These are phyloP conservation scores for Diophrys sp. DNA, from an alignment of 73 alveolate species.

Conservation along the genomic window DNA sequence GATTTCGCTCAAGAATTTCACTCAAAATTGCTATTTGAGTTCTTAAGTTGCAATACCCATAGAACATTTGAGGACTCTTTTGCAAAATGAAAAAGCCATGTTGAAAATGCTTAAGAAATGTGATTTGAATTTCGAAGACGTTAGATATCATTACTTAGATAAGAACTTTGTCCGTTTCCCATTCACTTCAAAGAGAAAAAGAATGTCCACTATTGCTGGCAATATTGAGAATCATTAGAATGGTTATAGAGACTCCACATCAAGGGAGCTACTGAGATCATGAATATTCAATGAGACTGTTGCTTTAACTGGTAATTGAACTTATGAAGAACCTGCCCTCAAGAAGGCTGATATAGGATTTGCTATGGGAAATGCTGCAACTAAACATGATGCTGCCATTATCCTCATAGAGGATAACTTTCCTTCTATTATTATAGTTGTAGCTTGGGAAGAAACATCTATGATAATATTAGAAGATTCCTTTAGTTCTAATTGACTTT, in stretches of 20 bases:
- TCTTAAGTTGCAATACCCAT: slow-evolving; percentile 39
- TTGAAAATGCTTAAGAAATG: slow-evolving; percentile 28
- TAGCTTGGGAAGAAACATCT: slow-evolving; percentile 79
- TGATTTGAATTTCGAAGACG: slow-evolving; percentile 12
- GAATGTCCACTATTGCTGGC: slow-evolving; percentile 81
- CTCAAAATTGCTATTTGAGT: slow-evolving; percentile 13
- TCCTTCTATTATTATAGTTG: slow-evolving; percentile 79
- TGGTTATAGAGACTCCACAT: slow-evolving; percentile 61
- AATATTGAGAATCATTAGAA: slow-evolving; percentile 42
- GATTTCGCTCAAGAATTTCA: slow-evolving; percentile 15
- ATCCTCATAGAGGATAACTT: slow-evolving; percentile 70
- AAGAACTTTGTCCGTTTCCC: slow-evolving; percentile 65
- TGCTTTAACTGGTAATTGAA: slow-evolving; percentile 88
- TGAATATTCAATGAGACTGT: slow-evolving; percentile 74
- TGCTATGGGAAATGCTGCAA: slow-evolving; percentile 86
- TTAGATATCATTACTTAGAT: slow-evolving; percentile 36
- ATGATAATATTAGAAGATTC: slow-evolving; percentile 82
- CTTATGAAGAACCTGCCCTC: slow-evolving; percentile 84
- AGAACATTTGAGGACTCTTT: slow-evolving; percentile 31
- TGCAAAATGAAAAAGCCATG: slow-evolving; percentile 53
- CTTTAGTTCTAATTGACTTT: slow-evolving; percentile 82
- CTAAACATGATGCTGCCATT: slow-evolving; percentile 83
- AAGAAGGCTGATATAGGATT: slow-evolving; percentile 81
- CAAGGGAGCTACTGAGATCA: slow-evolving; percentile 81
- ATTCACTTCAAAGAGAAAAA: slow-evolving; percentile 86